phyloP scores from a whole-genome alignment of 169 alveolate species.

The Haemoproteus tartakovskyi region DNA sequence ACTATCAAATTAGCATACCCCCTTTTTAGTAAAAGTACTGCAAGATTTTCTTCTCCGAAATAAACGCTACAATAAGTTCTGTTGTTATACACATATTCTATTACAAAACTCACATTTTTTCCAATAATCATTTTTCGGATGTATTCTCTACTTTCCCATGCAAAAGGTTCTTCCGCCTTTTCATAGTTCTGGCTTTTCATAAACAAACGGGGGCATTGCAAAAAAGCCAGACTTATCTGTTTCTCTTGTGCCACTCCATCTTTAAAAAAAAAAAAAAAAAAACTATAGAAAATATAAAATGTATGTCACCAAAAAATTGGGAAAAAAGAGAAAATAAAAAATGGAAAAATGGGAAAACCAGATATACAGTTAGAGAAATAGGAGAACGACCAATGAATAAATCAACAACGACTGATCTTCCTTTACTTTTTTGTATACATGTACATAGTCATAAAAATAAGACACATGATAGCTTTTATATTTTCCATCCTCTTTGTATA shows the following conservation, averaged over 20 bases:
- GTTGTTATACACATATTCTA: slow-evolving; percentile 43
- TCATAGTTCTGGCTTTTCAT: slow-evolving; percentile 43
- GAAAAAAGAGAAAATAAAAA: not conserved
- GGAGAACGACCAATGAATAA: too few relatives aligned
- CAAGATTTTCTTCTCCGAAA: slow-evolving; percentile 30
- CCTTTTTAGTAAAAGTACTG: slow-evolving; percentile 14
- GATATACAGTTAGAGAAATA: too few relatives aligned
- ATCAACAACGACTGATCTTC: too few relatives aligned
- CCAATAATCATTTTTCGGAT: slow-evolving; percentile 60
- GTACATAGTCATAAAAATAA: too few relatives aligned
- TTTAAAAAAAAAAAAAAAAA: not conserved
- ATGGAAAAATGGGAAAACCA: not conserved
- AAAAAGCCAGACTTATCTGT: slow-evolving; percentile 45
- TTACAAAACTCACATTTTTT: slow-evolving; percentile 24
- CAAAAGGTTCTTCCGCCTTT: slow-evolving; percentile 59
- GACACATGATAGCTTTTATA: too few relatives aligned
- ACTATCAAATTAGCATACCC: slow-evolving; percentile 47
- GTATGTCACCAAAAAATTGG: not conserved
- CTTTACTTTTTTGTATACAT: too few relatives aligned
- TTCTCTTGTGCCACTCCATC: slow-evolving; percentile 59
- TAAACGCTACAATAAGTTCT: slow-evolving; percentile 45
- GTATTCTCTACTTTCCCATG: slow-evolving; percentile 64
- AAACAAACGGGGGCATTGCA: slow-evolving; percentile 32
- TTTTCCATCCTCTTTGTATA: too few relatives aligned
- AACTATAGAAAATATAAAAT: not conserved